Base-by-base conservation (phyloP, 1,284 basidiomycete genomes). In the Leucoagaricus sp. region DNA sequence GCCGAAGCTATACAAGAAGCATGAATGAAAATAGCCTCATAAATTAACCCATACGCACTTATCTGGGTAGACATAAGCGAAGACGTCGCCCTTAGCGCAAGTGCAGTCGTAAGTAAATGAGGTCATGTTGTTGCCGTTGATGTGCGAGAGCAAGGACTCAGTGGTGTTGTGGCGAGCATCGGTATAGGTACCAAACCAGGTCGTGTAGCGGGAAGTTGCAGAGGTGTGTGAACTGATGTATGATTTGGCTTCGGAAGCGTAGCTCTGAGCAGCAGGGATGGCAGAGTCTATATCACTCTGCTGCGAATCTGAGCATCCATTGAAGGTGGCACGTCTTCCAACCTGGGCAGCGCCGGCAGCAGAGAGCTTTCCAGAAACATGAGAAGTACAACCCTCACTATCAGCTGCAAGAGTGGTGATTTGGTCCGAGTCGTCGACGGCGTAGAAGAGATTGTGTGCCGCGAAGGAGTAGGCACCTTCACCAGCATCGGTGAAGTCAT, bases 141-240 rank as follows among this genome's bases (percentile, higher is more conserved):
- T 72, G 44, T 67, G 66, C 15, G 59, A 59, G 72, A 64, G 80
- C 65, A 80, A 78, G 57, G 64, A 67, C n/a, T 59, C 55, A 55
- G 79, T 70, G 23, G 72, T 78, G 55, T 60, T 65, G 65, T 77
- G 72, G 54, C 72, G 73, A 25, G 70, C 48, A 40, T 63, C 52
- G 13, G 70, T 73, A 67, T 72, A 79, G 15, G 75, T 63, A 54
- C 80, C 79, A 68, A 82, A 82, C 79, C 78, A 82, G 25, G 77
- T 78, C n/a, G 68, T 73, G 62, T 72, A 80, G 49, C 80, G 75
- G 8, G 72, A 54, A 9, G 76, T 74, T 26, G 69, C 57, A 3
- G 73, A 54, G 33, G 70, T 73, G 64, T 73, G 65, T n/a, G 64
- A 41, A 19, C 61, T 58, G 34, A 73, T 64, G 64, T 78, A 78